Evolutionary conservation across 345 rosid species (phyloP), one percentile per base, ranked within the genome.

Genomic region (Syzygium oleosum): DNA sequence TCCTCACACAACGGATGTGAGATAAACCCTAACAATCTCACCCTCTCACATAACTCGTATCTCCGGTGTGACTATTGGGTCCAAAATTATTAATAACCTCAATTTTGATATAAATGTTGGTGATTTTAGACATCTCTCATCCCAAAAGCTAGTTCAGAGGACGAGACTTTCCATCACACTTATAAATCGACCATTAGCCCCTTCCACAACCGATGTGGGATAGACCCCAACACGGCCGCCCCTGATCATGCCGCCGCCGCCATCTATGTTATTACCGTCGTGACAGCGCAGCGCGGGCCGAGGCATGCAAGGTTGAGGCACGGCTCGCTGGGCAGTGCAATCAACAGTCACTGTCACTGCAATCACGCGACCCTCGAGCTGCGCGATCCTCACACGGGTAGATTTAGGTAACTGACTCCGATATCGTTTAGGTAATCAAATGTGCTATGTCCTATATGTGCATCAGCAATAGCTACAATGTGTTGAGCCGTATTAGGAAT

Each of bases 231-330:
- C 46, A 68, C 41, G 3, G 12, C 43, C 12, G 23, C 4, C 79
- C 22, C 79, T 2, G 43, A 19, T 46, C 80, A 17, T 73, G 46
- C 13, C 49, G 3, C 49, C 49, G 5, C 25, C 1, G 3, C 49
- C 6, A 9, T 73, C 79, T 34, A 34, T 2, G 79, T 9, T 17
- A 68, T 68, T 46, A 68, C 46, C 25, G 3, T 25, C 7, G 25
- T 6, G 9, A 34, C 13, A 4, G 10, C 1, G 5, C 43, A 22
- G 46, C 3, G 1, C 11, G 2, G 19, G 14, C 80, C 14, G 0
- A 73, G 25, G 80, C 80, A 34, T 68, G 38, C 23, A 6, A 31
- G 23, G 79, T 31, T 22, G 22, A 17, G 79, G 79, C 79, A 68
- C 21, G 6, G 79, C 79, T 68, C 79, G 10, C 25, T 1, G 58